These are phyloP conservation scores for Fagus sylvatica DNA, from an alignment of 306 rosid genomes.

Conservation along the genomic window DNA sequence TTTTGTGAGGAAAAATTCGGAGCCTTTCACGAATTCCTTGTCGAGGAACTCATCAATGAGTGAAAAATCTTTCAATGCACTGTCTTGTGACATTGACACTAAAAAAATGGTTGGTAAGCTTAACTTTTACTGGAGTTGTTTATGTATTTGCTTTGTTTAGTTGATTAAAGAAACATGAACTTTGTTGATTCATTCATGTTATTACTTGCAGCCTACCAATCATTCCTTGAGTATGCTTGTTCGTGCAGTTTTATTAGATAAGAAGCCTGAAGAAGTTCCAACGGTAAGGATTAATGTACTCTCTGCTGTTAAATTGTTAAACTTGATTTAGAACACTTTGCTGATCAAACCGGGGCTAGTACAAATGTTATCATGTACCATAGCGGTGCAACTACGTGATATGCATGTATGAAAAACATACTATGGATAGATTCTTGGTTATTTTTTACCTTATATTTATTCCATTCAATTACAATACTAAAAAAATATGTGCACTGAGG, in stretches of 20 bases:
- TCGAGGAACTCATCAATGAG: conserved; percentile 66
- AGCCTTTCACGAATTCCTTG: conserved; percentile 78
- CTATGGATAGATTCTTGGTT: neutral
- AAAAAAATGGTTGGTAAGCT: conserved; percentile 82
- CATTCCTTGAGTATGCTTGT: conserved; percentile 71
- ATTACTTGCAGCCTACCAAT: conserved; percentile 54
- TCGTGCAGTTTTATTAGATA: conserved; percentile 68
- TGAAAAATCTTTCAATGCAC: conserved; percentile 48
- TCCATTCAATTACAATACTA: neutral
- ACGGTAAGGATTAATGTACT: conserved; percentile 45
- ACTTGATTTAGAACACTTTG: neutral
- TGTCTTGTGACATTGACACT: conserved; percentile 54
- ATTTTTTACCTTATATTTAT: neutral
- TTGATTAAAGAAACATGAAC: neutral
- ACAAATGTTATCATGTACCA: neutral
- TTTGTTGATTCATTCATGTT: neutral
- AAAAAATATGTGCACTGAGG: conserved; percentile 8
- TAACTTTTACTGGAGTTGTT: conserved; percentile 21
- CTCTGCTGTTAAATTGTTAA: conserved; percentile 13
- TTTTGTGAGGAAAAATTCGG: conserved; percentile 75
- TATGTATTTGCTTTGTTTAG: conserved; percentile 23
- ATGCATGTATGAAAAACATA: neutral
- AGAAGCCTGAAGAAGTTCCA: conserved; percentile 93
- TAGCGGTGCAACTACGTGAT: neutral
- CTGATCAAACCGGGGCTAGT: neutral